Evolutionary conservation across 805 yeast genomes (phyloP).

Genomic region (Wickerhamiella allomyrinae): DNA sequence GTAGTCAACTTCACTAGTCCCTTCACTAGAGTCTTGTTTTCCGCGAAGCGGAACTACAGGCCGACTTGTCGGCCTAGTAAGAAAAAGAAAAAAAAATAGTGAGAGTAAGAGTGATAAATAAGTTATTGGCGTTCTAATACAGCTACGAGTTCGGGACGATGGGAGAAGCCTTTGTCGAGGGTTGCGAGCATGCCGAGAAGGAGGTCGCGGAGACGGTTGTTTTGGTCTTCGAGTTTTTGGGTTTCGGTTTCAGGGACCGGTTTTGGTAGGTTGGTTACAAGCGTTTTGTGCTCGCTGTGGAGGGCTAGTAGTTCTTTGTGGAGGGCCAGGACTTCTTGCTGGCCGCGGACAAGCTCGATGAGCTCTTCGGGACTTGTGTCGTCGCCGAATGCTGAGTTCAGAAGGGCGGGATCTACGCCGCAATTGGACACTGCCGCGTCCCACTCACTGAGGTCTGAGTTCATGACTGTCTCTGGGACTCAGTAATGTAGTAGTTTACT

Average conservation of each 20-base stretch:
- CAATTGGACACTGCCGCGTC: too few species aligned
- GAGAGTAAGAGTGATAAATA: neutral
- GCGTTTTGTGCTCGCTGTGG: neutral
- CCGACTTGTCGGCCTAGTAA: too few species aligned
- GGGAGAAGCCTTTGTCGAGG: neutral
- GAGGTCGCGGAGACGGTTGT: neutral
- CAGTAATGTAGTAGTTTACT: too few species aligned
- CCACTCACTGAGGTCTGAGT: too few species aligned
- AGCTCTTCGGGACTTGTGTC: neutral
- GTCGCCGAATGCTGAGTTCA: neutral
- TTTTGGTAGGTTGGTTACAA: neutral
- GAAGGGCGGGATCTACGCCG: too few species aligned
- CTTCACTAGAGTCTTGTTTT: too few species aligned
- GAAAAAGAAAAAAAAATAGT: neutral
- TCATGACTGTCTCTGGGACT: too few species aligned
- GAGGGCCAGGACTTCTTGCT: neutral
- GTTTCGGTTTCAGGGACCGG: neutral
- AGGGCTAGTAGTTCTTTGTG: neutral
- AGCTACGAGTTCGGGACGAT: too few species aligned
- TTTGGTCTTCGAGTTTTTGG: neutral
- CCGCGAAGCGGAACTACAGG: too few species aligned
- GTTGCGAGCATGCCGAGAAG: neutral
- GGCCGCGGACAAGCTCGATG: neutral
- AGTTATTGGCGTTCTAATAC: neutral
- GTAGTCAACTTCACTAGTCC: neutral